Conservation (phyloP, 306 rosid species). For the Ochetophila trinervis region DNA sequence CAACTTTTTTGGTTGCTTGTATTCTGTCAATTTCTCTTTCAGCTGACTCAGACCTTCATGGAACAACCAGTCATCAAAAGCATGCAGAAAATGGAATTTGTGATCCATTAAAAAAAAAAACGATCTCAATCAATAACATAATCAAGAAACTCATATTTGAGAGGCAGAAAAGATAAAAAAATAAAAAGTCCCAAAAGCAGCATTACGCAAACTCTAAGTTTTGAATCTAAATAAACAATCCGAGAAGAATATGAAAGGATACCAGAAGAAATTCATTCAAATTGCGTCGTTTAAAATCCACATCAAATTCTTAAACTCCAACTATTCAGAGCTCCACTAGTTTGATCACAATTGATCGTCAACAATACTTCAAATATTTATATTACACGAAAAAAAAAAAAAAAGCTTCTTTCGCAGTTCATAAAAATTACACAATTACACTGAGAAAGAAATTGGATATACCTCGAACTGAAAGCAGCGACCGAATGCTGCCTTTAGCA, state of each 20-base stretch:
- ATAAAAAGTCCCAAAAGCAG: background rate
- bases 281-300: too few relatives aligned
- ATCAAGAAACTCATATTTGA: background rate
- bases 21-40: conserved; percentile 63
- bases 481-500: conserved; percentile 40
- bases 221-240: background rate
- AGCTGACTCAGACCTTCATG: conserved; percentile 63
- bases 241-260: too few relatives aligned
- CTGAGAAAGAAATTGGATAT: background rate
- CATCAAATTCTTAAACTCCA: too few relatives aligned
- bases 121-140: too few relatives aligned
- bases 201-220: background rate
- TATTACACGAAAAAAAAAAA: too few relatives aligned
- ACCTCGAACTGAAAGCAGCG: conserved; percentile 73
- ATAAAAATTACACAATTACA: background rate
- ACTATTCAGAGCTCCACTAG: too few relatives aligned
- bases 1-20: conserved; percentile 56
- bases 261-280: too few relatives aligned
- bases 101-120: background rate
- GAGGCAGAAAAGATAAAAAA: background rate
- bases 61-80: conserved; percentile 5
- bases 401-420: too few relatives aligned
- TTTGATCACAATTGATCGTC: too few relatives aligned
- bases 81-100: background rate
- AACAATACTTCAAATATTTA: too few relatives aligned